Conservation (phyloP, 768 basidiomycete genomes). For the Suillus luteus region DNA sequence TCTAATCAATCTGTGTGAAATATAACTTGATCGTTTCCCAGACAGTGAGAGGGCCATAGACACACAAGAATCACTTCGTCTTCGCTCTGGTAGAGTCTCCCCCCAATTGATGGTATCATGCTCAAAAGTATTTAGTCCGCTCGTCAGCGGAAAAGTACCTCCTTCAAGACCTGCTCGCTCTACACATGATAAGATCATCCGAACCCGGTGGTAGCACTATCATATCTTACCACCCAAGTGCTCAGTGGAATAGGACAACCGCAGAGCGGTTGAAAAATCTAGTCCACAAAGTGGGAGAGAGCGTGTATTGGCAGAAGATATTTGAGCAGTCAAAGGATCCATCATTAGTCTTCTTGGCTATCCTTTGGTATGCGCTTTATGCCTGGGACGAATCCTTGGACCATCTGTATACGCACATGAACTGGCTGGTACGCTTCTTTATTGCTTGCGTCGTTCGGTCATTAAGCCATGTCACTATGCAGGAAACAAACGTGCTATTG, state of each 20-base stretch:
- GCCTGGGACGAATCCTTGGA: constrained; percentile 65
- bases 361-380: constrained; percentile 62
- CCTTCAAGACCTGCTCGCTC: constrained; percentile 40
- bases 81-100: constrained; percentile 14
- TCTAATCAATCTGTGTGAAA: neutral
- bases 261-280: constrained; percentile 31
- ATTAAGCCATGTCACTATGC: neutral
- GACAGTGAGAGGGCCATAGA: constrained; percentile 13
- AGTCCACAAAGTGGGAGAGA: constrained; percentile 34
- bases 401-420: constrained; percentile 51
- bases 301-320: constrained; percentile 40
- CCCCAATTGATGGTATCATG: too few relatives aligned
- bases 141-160: constrained; percentile 26
- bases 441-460: constrained; percentile 1
- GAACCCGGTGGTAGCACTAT: constrained; percentile 29
- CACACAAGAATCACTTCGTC: constrained; percentile 22
- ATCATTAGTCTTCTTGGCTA: constrained; percentile 38
- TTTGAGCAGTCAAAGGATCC: constrained; percentile 34
- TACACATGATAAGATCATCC: constrained; percentile 39
- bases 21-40: constrained; percentile 10
- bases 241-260: constrained; percentile 29
- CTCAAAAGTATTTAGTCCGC: neutral
- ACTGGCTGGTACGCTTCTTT: constrained; percentile 41
- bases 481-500: constrained; percentile 47
- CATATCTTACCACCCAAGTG: constrained; percentile 38